Percentiles rank a stretch among this genome's conserved stretches.
Evolutionary conservation across 768 basidiomycete species (phyloP).

Genomic region (Cystofilobasidium capitatum): DNA sequence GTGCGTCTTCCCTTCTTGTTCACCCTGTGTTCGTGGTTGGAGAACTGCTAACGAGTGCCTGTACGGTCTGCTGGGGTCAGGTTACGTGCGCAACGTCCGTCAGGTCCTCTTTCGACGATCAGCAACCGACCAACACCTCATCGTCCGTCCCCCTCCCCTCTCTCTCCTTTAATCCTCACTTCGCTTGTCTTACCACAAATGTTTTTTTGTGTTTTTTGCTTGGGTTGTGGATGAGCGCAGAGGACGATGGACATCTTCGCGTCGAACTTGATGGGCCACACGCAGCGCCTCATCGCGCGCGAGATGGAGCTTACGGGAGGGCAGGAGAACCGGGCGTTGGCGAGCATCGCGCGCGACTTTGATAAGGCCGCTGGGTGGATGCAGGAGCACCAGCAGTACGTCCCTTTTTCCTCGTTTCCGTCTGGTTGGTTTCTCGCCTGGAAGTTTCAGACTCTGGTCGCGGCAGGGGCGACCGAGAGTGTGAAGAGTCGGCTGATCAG

Average conservation of each 20-base stretch:
- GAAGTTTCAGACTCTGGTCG: too few species aligned
- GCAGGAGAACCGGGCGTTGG: conserved; percentile 19
- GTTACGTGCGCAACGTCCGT: neutral
- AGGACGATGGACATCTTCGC: conserved; percentile 18
- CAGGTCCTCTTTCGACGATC: neutral
- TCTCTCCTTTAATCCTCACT: neutral
- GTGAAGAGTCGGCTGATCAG: too few species aligned
- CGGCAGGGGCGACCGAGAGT: too few species aligned
- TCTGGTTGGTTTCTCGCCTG: too few species aligned
- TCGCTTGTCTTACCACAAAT: neutral
- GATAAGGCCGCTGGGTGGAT: conserved; percentile 26
- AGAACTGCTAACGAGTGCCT: too few species aligned
- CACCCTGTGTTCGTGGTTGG: too few species aligned
- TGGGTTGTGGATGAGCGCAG: neutral
- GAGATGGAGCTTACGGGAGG: conserved; percentile 26
- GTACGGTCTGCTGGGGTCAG: too few species aligned
- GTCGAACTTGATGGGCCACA: conserved; percentile 16
- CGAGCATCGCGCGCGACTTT: conserved; percentile 21
- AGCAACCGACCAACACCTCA: neutral
- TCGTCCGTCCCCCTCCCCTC: neutral
- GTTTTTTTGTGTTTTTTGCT: neutral
- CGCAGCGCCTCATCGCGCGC: conserved; percentile 9
- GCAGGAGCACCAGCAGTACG: conserved; percentile 20
- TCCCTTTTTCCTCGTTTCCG: neutral
- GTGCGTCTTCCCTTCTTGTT: too few species aligned